A percentile compares a stretch with the other conserved stretches of the same genome.
Evolutionary conservation across 768 basidiomycete genomes (phyloP).

Genomic region (Phanerodontia chrysosporium): DNA sequence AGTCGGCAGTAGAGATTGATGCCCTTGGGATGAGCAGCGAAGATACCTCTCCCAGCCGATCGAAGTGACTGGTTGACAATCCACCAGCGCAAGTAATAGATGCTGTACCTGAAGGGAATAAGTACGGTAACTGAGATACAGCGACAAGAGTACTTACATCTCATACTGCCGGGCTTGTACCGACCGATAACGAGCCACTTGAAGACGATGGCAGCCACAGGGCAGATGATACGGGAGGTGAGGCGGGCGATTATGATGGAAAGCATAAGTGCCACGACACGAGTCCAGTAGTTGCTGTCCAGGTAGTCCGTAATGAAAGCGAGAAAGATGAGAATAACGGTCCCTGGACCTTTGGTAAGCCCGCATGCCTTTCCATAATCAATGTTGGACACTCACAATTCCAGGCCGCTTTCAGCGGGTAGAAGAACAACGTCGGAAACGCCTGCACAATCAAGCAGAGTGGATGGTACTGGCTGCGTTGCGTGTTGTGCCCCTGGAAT

Average conservation of each 20-base stretch:
- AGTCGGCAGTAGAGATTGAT: constrained; percentile 41
- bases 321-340: constrained; percentile 35
- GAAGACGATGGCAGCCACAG: constrained; percentile 37
- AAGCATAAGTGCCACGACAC: constrained; percentile 30
- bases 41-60: constrained; percentile 40
- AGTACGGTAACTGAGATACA: neutral
- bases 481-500: neutral
- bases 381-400: constrained; percentile 26
- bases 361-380: neutral
- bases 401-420: constrained; percentile 40
- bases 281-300: constrained; percentile 29
- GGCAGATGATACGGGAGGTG: constrained; percentile 32
- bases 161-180: constrained; percentile 27
- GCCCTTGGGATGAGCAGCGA: constrained; percentile 34
- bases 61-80: constrained; percentile 37
- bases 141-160: constrained; percentile 19
- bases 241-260: constrained; percentile 34
- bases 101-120: constrained; percentile 20
- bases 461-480: constrained; percentile 25
- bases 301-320: constrained; percentile 30
- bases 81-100: constrained; percentile 42
- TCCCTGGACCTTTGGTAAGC: constrained; percentile 15
- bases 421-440: constrained; percentile 40
- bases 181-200: constrained; percentile 45
- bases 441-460: constrained; percentile 37